phyloP scores from a whole-genome alignment of 2,329 filamentous ascomycete species.

The Xylaria multiplex region DNA sequence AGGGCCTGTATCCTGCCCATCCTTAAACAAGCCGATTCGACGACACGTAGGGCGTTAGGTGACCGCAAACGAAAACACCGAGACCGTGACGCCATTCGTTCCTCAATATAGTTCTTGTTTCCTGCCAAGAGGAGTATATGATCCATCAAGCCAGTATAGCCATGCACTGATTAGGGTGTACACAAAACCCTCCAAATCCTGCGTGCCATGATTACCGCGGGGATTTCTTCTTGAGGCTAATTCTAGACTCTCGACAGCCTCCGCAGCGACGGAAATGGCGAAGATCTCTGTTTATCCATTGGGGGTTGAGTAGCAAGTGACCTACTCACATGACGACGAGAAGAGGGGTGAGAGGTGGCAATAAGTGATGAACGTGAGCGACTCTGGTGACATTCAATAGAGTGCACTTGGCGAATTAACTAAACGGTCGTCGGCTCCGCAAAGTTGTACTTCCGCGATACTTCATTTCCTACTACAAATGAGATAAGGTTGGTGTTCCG shows the following conservation, averaged over 20 bases:
- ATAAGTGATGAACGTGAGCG: slow-evolving; percentile 15
- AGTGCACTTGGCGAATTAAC: slow-evolving; percentile 2
- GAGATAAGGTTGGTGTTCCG: slow-evolving; percentile 12
- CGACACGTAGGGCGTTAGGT: not conserved
- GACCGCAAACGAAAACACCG: slow-evolving; percentile 2
- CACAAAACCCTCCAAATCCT: not conserved
- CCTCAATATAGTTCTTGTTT: slow-evolving; percentile 2
- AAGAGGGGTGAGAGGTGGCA: slow-evolving; percentile 31
- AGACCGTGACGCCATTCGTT: slow-evolving; percentile 4
- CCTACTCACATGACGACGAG: slow-evolving; percentile 28
- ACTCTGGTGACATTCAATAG: slow-evolving; percentile 1
- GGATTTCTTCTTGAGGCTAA: slow-evolving; percentile 5
- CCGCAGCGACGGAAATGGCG: slow-evolving; percentile 30
- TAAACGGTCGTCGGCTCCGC: slow-evolving; percentile 6
- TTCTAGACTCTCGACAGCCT: slow-evolving; percentile 26
- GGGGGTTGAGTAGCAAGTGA: slow-evolving; percentile 30
- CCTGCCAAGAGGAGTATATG: slow-evolving; percentile 7
- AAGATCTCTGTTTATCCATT: slow-evolving; percentile 37
- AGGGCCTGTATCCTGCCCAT: slow-evolving; percentile 5
- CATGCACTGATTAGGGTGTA: not conserved
- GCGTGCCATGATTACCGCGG: slow-evolving; percentile 4
- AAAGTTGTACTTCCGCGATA: slow-evolving; percentile 18
- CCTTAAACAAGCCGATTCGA: slow-evolving; percentile 8
- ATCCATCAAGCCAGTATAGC: slow-evolving; percentile 5
- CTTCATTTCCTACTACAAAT: slow-evolving; percentile 21